A percentile compares a stretch with the other conserved stretches of the same genome.
These are phyloP conservation scores for Paulownia fortunei DNA, from an alignment of 257 asterid species.

Conservation along the genomic window DNA sequence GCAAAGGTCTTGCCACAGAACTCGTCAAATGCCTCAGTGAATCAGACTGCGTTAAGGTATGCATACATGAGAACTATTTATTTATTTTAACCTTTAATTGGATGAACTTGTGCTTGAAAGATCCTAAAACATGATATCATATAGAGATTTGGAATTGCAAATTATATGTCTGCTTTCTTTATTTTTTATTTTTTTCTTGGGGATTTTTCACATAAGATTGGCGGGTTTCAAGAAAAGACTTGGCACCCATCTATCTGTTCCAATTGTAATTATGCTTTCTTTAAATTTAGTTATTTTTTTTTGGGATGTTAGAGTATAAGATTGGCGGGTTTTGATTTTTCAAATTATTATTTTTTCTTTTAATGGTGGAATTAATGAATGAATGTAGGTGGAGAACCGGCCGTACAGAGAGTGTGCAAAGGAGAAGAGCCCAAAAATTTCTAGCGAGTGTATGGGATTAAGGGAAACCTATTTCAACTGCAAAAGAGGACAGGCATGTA, in stretches of 20 bases:
- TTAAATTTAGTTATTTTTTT: too few relatives aligned
- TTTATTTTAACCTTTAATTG: neutral
- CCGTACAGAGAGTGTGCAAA: conserved; percentile 65
- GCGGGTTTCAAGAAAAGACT: too few relatives aligned
- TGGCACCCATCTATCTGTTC: too few relatives aligned
- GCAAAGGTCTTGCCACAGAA: conserved; percentile 75
- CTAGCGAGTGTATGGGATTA: conserved; percentile 70
- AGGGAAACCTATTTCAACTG: conserved; percentile 82
- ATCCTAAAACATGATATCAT: too few relatives aligned
- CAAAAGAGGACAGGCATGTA: conserved; percentile 79
- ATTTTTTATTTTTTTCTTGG: too few relatives aligned
- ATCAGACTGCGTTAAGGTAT: conserved; percentile 82
- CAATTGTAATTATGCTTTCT: too few relatives aligned
- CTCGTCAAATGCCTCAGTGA: conserved; percentile 81
- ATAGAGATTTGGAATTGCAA: neutral
- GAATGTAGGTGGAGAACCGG: conserved; percentile 69
- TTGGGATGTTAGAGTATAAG: neutral
- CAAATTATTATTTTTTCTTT: neutral
- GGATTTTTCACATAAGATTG: too few relatives aligned
- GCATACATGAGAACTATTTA: neutral
- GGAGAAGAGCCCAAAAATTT: conserved; percentile 63
- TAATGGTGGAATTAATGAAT: conserved; percentile 8
- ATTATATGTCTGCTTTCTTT: neutral
- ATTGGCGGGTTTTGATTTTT: neutral
- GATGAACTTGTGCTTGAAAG: neutral